Conservation (phyloP, 768 basidiomycete species). For the Dacryopinax spathularia region DNA sequence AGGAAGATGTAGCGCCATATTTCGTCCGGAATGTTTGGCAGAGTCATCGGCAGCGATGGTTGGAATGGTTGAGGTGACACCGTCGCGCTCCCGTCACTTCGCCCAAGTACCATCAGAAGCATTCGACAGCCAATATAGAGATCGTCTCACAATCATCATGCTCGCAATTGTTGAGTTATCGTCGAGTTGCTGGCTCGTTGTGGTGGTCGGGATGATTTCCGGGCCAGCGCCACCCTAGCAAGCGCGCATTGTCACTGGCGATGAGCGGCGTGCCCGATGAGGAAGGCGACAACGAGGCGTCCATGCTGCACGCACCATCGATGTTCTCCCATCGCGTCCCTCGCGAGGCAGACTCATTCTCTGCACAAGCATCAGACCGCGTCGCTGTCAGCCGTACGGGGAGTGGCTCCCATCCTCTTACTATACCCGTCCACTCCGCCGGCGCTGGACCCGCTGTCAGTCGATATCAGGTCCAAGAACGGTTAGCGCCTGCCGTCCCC, state of each 20-base stretch:
- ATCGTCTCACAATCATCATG: neutral
- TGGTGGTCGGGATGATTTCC: neutral
- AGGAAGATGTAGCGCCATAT: slow-evolving; percentile 1
- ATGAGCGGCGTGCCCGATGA: neutral
- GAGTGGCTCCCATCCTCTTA: neutral
- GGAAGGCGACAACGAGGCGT: slow-evolving; percentile 4
- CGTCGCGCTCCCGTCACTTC: neutral
- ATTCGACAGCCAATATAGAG: neutral
- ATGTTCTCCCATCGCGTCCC: neutral
- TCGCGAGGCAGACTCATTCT: neutral
- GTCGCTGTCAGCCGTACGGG: neutral
- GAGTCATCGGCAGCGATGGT: neutral
- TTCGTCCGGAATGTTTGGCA: neutral
- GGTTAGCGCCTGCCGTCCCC: neutral
- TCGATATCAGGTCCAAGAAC: neutral
- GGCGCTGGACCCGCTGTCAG: neutral
- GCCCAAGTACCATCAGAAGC: neutral
- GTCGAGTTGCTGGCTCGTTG: neutral
- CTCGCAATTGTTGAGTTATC: neutral
- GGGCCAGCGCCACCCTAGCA: neutral
- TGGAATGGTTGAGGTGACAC: too few species aligned
- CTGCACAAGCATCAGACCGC: neutral
- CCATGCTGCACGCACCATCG: neutral
- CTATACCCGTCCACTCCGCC: neutral
- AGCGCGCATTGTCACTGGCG: neutral